These are phyloP conservation scores for Jacaranda copaia DNA, from an alignment of 257 asterid genomes.

Conservation along the genomic window DNA sequence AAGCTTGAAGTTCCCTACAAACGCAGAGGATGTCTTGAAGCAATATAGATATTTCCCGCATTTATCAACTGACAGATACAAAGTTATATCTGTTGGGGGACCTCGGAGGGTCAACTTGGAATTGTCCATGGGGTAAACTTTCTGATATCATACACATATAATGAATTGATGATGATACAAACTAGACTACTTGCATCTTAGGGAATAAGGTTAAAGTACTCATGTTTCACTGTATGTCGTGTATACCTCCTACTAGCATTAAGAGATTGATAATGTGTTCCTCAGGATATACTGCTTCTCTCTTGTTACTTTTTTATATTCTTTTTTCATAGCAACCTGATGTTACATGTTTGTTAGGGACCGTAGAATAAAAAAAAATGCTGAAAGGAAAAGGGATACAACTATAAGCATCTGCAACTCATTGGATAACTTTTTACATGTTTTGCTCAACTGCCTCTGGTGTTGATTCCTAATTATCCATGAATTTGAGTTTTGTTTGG, in stretches of 20 bases:
- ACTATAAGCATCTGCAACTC: too few relatives aligned
- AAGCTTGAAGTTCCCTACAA: constrained; percentile 77
- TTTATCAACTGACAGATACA: constrained; percentile 50
- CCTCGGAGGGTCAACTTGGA: constrained; percentile 78
- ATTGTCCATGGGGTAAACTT: constrained; percentile 77
- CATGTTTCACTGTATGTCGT: background rate
- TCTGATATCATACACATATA: constrained; percentile 12
- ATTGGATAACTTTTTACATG: background rate
- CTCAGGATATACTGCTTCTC: background rate
- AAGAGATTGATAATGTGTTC: background rate
- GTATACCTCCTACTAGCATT: background rate
- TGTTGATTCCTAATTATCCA: background rate
- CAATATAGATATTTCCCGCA: constrained; percentile 62
- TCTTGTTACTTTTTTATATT: background rate
- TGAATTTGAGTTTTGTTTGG: background rate
- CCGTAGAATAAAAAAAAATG: background rate
- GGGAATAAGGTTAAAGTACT: background rate
- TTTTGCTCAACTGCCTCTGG: background rate
- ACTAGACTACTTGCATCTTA: background rate
- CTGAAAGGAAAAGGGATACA: background rate
- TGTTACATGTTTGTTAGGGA: too few relatives aligned
- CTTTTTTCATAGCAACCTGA: background rate
- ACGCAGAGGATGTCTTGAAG: constrained; percentile 56
- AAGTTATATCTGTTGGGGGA: constrained; percentile 49
- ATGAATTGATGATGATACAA: background rate